These are phyloP conservation scores for Globisporangium mamillatum DNA, from an alignment of 352 stramenopile species.

Conservation along the genomic window DNA sequence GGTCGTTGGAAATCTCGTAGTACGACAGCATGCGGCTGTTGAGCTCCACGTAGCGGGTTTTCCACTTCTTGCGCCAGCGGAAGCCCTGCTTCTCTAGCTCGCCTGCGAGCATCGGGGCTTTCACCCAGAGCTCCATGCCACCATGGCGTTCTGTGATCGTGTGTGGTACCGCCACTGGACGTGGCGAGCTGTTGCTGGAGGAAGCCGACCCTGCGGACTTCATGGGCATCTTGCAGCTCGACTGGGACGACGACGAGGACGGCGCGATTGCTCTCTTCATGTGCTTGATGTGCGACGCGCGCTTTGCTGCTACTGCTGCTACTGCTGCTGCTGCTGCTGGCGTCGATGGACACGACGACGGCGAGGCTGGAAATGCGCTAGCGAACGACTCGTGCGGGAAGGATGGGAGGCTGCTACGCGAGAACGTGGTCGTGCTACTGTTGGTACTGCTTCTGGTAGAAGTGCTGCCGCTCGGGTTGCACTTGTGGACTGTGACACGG, in stretches of 20 bases:
- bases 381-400: constrained; percentile 11
- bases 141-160: constrained; percentile 76
- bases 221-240: constrained; percentile 10
- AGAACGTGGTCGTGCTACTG: not conserved
- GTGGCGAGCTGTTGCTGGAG: constrained; percentile 19
- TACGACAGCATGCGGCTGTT: constrained; percentile 71
- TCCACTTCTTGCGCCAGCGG: constrained; percentile 78
- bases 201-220: constrained; percentile 5
- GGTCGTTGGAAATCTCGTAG: constrained; percentile 36
- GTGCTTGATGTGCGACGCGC: constrained; percentile 6
- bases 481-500: constrained; percentile 7
- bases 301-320: not conserved
- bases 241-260: not conserved
- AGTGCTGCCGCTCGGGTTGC: not conserved
- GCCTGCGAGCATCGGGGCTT: constrained; percentile 63
- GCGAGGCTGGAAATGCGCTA: constrained; percentile 14
- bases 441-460: constrained; percentile 7
- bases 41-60: constrained; percentile 67
- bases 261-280: constrained; percentile 13
- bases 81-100: constrained; percentile 76
- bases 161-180: constrained; percentile 50
- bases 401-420: constrained; percentile 5
- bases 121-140: constrained; percentile 70
- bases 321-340: constrained; percentile 1
- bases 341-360: constrained; percentile 3